Conservation (phyloP, 306 rosid species). For the Urtica urens region DNA sequence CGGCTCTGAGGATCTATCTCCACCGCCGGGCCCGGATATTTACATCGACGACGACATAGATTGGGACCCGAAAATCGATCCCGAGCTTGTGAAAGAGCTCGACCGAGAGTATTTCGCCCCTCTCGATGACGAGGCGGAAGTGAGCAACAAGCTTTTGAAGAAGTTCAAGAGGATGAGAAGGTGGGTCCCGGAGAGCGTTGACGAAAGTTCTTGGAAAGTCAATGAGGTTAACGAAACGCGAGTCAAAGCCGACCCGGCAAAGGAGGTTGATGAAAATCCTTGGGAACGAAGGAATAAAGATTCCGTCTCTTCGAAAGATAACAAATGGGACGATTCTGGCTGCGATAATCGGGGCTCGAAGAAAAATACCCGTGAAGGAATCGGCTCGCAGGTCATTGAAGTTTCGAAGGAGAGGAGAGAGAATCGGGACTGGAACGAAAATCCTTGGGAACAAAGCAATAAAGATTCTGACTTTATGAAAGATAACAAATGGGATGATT, state of each 20-base stretch:
- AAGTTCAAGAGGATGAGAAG: conserved; percentile 36
- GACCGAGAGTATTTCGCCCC: conserved; percentile 35
- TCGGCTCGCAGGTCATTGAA: no score
- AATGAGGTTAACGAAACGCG: no score
- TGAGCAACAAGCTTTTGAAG: conserved; percentile 4
- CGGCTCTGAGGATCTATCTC: conserved; percentile 26
- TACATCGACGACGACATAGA: conserved; percentile 50
- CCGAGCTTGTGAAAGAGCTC: conserved; percentile 52
- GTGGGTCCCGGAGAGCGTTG: conserved; percentile 17
- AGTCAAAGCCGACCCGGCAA: conserved; percentile 8
- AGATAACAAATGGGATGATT: no score
- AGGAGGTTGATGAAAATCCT: conserved; percentile 17
- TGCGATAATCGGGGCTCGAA: conserved; percentile 29
- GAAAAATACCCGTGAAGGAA: no score
- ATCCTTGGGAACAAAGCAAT: no score
- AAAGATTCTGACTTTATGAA: no score
- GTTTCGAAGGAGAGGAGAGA: no score
- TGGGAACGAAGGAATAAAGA: conserved; percentile 17
- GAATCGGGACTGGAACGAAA: no score
- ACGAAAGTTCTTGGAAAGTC: conserved; percentile 42
- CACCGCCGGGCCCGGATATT: conserved; percentile 41
- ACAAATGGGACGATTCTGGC: conserved; percentile 30
- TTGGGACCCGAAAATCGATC: conserved; percentile 57
- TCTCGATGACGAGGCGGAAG: conserved; percentile 33
- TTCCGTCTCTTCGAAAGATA: conserved; percentile 6